Percentiles rank a stretch among this genome's conserved stretches.
These are phyloP conservation scores for Xylaria polymorpha DNA, from an alignment of 2,329 filamentous ascomycete genomes.

Conservation along the genomic window DNA sequence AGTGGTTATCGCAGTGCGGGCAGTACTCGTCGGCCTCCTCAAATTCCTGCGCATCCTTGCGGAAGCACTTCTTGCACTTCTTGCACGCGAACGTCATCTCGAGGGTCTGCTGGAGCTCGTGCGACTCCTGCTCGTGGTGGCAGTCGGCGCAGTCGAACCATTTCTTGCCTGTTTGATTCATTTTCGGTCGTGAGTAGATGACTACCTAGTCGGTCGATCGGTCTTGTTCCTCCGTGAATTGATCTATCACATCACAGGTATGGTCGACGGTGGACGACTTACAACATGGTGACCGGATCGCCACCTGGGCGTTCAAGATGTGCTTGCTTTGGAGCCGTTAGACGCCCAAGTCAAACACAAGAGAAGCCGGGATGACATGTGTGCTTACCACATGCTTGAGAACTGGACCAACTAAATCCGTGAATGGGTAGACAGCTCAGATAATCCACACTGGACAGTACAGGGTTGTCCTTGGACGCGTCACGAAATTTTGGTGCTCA, in stretches of 20 bases:
- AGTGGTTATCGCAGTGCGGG: conserved; percentile 99
- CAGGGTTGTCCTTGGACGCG: conserved; percentile 28
- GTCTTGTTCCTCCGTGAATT: neutral
- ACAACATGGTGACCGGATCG: conserved; percentile 97
- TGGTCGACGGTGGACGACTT: conserved; percentile 52
- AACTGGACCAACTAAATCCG: neutral
- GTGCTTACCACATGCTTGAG: conserved; percentile 38
- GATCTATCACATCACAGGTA: neutral
- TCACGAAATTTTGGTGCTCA: conserved; percentile 36
- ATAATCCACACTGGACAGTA: neutral
- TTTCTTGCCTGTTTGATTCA: conserved; percentile 74
- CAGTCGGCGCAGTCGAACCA: conserved; percentile 99
- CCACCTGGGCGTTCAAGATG: conserved; percentile 96
- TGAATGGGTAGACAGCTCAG: neutral
- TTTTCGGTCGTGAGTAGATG: conserved; percentile 20
- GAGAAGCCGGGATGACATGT: neutral
- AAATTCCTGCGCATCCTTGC: conserved; percentile 91
- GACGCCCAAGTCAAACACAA: neutral
- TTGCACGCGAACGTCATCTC: conserved; percentile 98
- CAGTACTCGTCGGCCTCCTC: conserved; percentile 99
- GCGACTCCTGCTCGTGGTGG: conserved; percentile 83
- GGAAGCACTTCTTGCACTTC: conserved; percentile 98
- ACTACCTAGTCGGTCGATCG: neutral
- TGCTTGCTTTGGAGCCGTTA: conserved; percentile 74
- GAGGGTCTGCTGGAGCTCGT: conserved; percentile 78